A percentile compares a stretch with the other conserved stretches of the same genome.
These are phyloP conservation scores for Buddleja alternifolia DNA, from an alignment of 257 asterid genomes.

Conservation along the genomic window DNA sequence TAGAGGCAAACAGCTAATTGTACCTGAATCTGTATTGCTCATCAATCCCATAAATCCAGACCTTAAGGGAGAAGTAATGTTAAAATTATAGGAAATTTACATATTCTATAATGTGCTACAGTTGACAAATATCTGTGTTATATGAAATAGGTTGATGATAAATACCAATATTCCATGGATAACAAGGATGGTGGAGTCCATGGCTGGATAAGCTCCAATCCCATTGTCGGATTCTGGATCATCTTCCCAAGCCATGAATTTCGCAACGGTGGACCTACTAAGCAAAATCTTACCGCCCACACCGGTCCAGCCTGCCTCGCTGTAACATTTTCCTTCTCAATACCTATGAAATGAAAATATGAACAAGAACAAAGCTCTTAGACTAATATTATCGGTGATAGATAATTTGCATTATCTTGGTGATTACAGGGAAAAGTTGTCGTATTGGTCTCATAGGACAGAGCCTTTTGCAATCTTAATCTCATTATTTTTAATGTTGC, in stretches of 20 bases:
- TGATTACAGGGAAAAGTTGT: too few species aligned
- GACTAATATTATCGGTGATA: neutral
- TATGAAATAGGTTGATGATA: conserved; percentile 56
- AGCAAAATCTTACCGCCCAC: conserved; percentile 59
- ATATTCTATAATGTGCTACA: neutral
- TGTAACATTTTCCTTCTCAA: conserved; percentile 35
- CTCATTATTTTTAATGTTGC: too few species aligned
- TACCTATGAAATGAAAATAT: neutral
- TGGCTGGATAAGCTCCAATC: conserved; percentile 66
- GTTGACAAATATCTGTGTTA: neutral
- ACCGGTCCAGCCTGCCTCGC: conserved; percentile 66
- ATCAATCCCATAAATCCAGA: conserved; percentile 60
- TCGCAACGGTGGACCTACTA: conserved; percentile 65
- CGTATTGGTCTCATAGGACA: too few species aligned
- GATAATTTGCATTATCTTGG: neutral
- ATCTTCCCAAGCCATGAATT: conserved; percentile 63
- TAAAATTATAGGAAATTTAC: neutral
- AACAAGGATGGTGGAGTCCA: conserved; percentile 63
- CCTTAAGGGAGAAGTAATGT: conserved; percentile 60
- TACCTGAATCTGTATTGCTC: conserved; percentile 62
- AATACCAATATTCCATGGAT: conserved; percentile 69
- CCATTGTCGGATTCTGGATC: conserved; percentile 59
- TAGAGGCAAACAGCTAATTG: conserved; percentile 54
- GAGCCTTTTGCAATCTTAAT: too few species aligned
- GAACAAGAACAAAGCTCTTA: neutral